phyloP scores from a whole-genome alignment of 257 asterid species.

The Solanum medicagineum region DNA sequence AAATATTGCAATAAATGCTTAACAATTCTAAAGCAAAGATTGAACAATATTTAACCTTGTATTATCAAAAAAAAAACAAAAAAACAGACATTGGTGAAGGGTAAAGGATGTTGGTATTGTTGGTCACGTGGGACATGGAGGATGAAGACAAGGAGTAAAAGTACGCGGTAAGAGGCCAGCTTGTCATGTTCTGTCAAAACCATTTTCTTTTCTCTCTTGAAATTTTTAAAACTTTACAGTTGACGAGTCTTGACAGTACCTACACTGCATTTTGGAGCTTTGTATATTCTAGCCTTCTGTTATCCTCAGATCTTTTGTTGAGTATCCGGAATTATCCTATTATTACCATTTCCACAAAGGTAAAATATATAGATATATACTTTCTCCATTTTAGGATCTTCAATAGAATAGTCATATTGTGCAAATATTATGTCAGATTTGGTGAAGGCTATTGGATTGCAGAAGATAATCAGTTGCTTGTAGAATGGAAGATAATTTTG shows the following conservation, averaged over 20 bases:
- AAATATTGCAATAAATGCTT: too few relatives aligned
- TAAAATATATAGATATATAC: neutral
- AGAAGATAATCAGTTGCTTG: neutral
- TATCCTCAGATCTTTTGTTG: neutral
- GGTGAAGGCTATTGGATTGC: neutral
- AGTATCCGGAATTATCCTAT: neutral
- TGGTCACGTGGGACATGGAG: neutral
- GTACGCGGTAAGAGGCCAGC: neutral
- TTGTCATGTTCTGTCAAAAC: conserved; percentile 2
- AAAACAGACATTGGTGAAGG: neutral
- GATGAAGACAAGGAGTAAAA: neutral
- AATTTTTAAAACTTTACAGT: neutral
- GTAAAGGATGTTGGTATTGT: neutral
- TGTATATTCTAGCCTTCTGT: neutral
- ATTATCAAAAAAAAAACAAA: neutral
- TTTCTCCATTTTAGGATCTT: neutral
- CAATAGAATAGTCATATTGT: neutral
- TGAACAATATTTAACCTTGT: too few relatives aligned
- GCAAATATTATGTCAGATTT: neutral
- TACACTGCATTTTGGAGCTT: neutral
- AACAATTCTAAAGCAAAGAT: too few relatives aligned
- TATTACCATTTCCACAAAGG: neutral
- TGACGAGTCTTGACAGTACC: neutral
- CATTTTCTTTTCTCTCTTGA: neutral
- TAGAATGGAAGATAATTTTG: conserved; percentile 7